phyloP scores from a whole-genome alignment of 108 stramenopile species.

The Skeletonema costatum region DNA sequence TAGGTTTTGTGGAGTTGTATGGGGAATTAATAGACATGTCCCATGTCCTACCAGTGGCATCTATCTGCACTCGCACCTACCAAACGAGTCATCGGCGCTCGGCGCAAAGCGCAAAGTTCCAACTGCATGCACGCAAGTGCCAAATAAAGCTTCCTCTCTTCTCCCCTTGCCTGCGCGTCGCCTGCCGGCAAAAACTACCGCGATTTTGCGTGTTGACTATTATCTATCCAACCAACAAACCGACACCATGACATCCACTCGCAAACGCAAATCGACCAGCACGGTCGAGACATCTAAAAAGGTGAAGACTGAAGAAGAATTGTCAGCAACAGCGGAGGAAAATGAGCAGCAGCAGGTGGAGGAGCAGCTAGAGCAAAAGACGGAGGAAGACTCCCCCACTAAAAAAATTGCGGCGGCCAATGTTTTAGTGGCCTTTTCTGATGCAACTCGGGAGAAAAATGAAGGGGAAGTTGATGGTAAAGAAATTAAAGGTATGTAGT shows the following conservation, averaged over 20 bases:
- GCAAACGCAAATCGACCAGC: conserved; percentile 31
- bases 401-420: conserved; percentile 5
- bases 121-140: too few species aligned
- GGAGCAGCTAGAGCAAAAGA: neutral
- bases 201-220: too few species aligned
- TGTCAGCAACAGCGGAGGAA: conserved; percentile 10
- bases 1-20: too few species aligned
- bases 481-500: neutral
- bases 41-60: too few species aligned
- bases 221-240: neutral
- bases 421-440: neutral
- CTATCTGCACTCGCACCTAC: too few species aligned
- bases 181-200: too few species aligned
- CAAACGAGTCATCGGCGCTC: too few species aligned
- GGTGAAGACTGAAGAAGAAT: conserved; percentile 20
- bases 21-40: too few species aligned
- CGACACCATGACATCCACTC: conserved; percentile 15
- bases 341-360: neutral
- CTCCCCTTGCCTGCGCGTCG: too few species aligned
- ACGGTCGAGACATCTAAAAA: conserved; percentile 26
- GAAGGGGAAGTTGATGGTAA: neutral
- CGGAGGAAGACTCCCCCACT: neutral
- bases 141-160: too few species aligned
- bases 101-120: too few species aligned
- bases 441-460: neutral